Percentiles rank a stretch among this genome's conserved stretches.
These are phyloP conservation scores for Clonostachys chloroleuca DNA, from an alignment of 2,329 filamentous ascomycete species.

Conservation along the genomic window DNA sequence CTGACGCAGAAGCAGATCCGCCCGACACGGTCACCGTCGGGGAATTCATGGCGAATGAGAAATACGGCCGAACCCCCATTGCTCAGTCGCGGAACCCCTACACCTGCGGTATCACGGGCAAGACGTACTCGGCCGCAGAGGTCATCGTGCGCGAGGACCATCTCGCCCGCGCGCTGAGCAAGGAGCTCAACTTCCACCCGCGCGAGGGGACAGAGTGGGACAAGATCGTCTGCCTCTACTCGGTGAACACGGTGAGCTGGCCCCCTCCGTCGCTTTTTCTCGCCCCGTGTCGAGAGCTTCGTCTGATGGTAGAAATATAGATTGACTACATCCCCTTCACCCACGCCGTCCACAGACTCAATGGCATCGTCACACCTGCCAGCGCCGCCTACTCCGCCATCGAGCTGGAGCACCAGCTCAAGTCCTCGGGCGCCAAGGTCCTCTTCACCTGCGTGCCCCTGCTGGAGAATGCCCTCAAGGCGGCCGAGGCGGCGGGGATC, in stretches of 20 bases:
- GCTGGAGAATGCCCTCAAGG: conserved; percentile 58
- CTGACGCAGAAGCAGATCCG: conserved; percentile 34
- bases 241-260: conserved; percentile 69
- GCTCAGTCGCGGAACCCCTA: conserved; percentile 65
- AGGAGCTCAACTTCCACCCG: conserved; percentile 67
- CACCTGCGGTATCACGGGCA: conserved; percentile 71
- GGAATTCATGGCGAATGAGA: conserved; percentile 74
- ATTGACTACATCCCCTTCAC: conserved; percentile 71
- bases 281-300: too few species aligned
- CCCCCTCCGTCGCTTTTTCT: neutral
- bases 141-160: conserved; percentile 62
- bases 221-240: conserved; percentile 72
- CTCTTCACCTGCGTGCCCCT: conserved; percentile 70
- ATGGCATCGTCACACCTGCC: conserved; percentile 70
- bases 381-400: conserved; percentile 68
- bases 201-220: conserved; percentile 75
- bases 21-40: conserved; percentile 74
- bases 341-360: conserved; percentile 70
- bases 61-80: conserved; percentile 61
- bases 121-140: conserved; percentile 58
- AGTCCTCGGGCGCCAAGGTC: conserved; percentile 62
- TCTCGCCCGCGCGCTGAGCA: conserved; percentile 63
- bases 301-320: conserved; percentile 25
- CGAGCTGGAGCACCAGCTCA: conserved; percentile 70
- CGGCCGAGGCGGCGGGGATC: conserved; percentile 59